phyloP scores from a whole-genome alignment of 2,329 filamentous ascomycete genomes.

The Arthrobotrys pseudoclavata region DNA sequence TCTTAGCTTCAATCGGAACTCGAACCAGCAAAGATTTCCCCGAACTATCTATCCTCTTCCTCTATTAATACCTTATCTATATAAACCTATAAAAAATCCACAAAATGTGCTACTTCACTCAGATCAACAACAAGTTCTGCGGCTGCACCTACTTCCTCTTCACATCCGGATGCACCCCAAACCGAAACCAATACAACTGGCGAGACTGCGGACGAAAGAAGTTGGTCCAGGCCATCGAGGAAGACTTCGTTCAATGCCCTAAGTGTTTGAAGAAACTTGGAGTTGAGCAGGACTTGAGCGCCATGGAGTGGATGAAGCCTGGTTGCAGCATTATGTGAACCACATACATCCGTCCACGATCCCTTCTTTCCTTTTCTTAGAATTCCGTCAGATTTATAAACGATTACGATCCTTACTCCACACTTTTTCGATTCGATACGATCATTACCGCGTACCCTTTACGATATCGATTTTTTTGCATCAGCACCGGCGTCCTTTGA shows the following conservation, averaged over 20 bases:
- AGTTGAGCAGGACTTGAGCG: conserved; percentile 46
- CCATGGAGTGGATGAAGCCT: conserved; percentile 59
- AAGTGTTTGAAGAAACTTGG: conserved; percentile 53
- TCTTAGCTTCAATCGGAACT: conserved; percentile 15
- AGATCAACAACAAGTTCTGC: conserved; percentile 54
- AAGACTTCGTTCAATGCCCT: conserved; percentile 51
- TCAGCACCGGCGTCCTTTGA: conserved; percentile 31
- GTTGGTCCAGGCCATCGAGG: conserved; percentile 54
- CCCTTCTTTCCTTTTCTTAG: background rate
- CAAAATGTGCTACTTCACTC: conserved; percentile 58
- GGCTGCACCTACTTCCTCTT: conserved; percentile 56
- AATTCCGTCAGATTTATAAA: conserved; percentile 5
- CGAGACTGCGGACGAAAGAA: conserved; percentile 55
- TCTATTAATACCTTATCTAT: conserved; percentile 13
- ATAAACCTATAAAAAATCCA: background rate
- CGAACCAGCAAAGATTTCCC: background rate
- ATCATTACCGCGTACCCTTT: conserved; percentile 9
- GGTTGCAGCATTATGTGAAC: conserved; percentile 47
- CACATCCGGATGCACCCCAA: conserved; percentile 51
- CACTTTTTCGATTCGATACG: conserved; percentile 7
- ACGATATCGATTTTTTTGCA: conserved; percentile 9
- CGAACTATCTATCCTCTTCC: background rate
- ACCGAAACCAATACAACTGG: conserved; percentile 55
- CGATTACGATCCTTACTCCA: conserved; percentile 18
- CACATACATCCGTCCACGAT: background rate